Evolutionary conservation across 2,329 filamentous ascomycete species (phyloP), one percentile per base, ranked within the genome.

Genomic region (Arthrobotrys sinensis): DNA sequence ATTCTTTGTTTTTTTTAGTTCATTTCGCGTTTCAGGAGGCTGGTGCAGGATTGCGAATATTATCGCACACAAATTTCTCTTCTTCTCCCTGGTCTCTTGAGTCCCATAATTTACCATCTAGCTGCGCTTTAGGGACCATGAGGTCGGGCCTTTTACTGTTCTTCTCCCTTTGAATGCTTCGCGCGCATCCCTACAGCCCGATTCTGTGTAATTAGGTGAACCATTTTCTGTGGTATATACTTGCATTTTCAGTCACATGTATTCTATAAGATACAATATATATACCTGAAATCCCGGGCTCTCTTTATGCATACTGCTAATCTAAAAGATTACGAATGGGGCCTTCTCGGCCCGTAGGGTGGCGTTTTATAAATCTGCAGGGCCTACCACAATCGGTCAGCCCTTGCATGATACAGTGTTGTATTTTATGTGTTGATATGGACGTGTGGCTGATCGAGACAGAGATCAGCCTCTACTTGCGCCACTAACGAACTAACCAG

Each of bases 381-480:
- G 46, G 46, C 46, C 7, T 34, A 28, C 38, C 60, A 50, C 12
- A 4, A 7, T 14, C n/a, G 3, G 24, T 21, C 21, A 10, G 19
- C 48, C 36, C 40, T 19, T 48, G 3, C 38, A 68, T 32, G 21
- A 36, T 34, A 19, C 65, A 53, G 38, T 32, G 66, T 62, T 50
- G 66, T 11, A 70, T 70, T 62, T 70, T 48, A 8, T 62, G 66
- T 52, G 66, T 70, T 70, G 66, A 14, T 3, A 1, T 14, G 7
- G 34, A 1, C n/a, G 8, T 38, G 34, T 43, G 16, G 62, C 60
- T 14, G 45, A 16, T 28, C 28, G n/a, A 11, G 3, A 38, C 46
- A 28, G 38, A 4, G 28, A 40, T 40, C 24, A 40, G 36, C 19
- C 12, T 21, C 34, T 19, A 8, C 11, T 12, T 45, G 63, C 45